A percentile compares a stretch with the other conserved stretches of the same genome.
Evolutionary conservation across 1,284 basidiomycete species (phyloP).

Genomic region (Ustilago xerochloae): DNA sequence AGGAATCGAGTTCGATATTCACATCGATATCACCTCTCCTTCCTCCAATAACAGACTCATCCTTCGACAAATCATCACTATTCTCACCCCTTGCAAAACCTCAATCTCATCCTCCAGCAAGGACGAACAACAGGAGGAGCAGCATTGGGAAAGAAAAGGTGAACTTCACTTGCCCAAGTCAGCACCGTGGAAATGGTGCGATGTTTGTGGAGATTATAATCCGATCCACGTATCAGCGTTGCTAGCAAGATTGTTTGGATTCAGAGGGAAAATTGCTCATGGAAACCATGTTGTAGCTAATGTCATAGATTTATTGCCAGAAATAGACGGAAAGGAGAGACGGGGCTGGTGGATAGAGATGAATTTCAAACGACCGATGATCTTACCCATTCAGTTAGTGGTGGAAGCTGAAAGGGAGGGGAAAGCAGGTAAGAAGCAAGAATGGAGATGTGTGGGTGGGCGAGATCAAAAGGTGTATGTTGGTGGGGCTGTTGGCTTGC

Average conservation of each 20-base stretch:
- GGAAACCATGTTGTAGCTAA: slow-evolving; percentile 27
- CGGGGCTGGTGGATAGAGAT: slow-evolving; percentile 15
- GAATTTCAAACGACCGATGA: slow-evolving; percentile 22
- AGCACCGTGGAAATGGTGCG: slow-evolving; percentile 6
- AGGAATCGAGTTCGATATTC: slow-evolving; percentile 31
- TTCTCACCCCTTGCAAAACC: slow-evolving; percentile 16
- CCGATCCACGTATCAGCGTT: slow-evolving; percentile 28
- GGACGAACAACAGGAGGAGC: no score
- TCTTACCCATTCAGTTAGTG: slow-evolving; percentile 6
- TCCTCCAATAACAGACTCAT: background rate
- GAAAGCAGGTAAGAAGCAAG: background rate
- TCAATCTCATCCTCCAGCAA: background rate
- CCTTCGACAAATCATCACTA: slow-evolving; percentile 27
- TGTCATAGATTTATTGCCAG: background rate
- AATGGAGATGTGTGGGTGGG: slow-evolving; percentile 1
- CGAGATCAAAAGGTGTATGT: slow-evolving; percentile 14
- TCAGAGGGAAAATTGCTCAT: slow-evolving; percentile 27
- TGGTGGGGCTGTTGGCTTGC: background rate
- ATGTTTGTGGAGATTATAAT: slow-evolving; percentile 30
- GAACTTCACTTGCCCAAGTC: background rate
- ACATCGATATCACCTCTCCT: slow-evolving; percentile 13
- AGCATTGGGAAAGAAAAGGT: background rate
- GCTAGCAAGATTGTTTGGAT: slow-evolving; percentile 24
- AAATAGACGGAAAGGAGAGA: background rate
- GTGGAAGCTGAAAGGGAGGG: background rate